Conservation (phyloP, 2,329 filamentous ascomycete genomes). For the Fusarium protoensiforme region DNA sequence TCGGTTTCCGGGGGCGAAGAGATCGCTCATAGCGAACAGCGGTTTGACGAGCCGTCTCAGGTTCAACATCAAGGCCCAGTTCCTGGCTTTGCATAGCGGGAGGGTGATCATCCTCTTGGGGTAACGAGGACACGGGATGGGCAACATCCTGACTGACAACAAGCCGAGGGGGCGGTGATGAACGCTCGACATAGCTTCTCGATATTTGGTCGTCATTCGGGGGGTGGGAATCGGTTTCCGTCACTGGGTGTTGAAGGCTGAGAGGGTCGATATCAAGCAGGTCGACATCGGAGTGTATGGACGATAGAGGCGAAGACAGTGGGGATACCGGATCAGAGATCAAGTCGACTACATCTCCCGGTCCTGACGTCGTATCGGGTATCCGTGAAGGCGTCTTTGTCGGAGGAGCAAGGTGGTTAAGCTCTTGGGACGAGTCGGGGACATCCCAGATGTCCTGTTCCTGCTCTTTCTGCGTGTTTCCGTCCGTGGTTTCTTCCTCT, state of each 20-base stretch:
- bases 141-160: not conserved
- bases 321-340: constrained; percentile 11
- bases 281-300: constrained; percentile 44
- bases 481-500: not conserved
- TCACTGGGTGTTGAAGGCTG: constrained; percentile 3
- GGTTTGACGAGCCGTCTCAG: constrained; percentile 38
- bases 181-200: constrained; percentile 50
- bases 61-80: constrained; percentile 28
- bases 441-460: constrained; percentile 50
- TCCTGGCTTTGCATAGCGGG: constrained; percentile 29
- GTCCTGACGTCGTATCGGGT: constrained; percentile 6
- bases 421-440: constrained; percentile 49
- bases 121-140: not conserved
- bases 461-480: constrained; percentile 12
- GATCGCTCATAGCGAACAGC: constrained; percentile 57
- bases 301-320: constrained; percentile 51
- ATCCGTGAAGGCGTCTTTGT: constrained; percentile 8
- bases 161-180: constrained; percentile 45
- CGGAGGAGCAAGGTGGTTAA: not conserved
- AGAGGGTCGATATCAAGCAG: constrained; percentile 35
- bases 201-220: constrained; percentile 41
- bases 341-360: not conserved
- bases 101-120: not conserved
- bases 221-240: not conserved
- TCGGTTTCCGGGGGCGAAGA: constrained; percentile 69